Conservation (phyloP, 2,329 filamentous ascomycete species). For the Ophiostoma ips region DNA sequence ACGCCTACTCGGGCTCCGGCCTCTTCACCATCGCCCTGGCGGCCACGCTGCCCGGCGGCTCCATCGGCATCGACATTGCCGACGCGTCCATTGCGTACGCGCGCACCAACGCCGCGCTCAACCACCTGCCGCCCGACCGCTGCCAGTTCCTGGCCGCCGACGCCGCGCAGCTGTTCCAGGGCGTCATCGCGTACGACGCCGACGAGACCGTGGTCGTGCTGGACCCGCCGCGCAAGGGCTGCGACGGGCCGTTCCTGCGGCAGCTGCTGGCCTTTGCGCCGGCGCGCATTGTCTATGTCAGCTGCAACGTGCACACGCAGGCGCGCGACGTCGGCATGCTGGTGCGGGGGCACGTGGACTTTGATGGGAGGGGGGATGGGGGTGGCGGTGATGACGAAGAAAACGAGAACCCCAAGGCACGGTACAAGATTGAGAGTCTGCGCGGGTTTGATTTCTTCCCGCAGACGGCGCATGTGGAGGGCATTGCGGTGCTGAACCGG, state of each 20-base stretch:
- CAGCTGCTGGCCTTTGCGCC: conserved; percentile 73
- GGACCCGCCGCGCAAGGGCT: conserved; percentile 93
- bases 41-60: conserved; percentile 64
- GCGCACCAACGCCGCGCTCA: conserved; percentile 61
- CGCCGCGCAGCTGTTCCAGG: conserved; percentile 67
- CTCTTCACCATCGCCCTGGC: conserved; percentile 94
- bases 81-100: conserved; percentile 65
- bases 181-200: conserved; percentile 49
- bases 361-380: conserved; percentile 15
- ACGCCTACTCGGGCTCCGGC: conserved; percentile 93
- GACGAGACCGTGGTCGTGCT: conserved; percentile 87
- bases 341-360: conserved; percentile 49
- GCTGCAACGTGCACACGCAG: conserved; percentile 96
- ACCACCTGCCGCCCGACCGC: conserved; percentile 51
- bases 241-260: conserved; percentile 67
- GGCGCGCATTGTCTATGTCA: conserved; percentile 77
- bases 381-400: conserved; percentile 16
- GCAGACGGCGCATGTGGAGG: conserved; percentile 61
- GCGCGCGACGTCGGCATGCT: conserved; percentile 82
- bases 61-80: conserved; percentile 83
- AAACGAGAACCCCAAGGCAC: no score
- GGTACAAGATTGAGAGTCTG: conserved; percentile 81
- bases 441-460: conserved; percentile 96
- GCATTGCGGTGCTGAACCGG: conserved; percentile 49
- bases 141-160: conserved; percentile 84